These are phyloP conservation scores for Strobilomyces dryophilus DNA, from an alignment of 768 basidiomycete genomes.

Conservation along the genomic window DNA sequence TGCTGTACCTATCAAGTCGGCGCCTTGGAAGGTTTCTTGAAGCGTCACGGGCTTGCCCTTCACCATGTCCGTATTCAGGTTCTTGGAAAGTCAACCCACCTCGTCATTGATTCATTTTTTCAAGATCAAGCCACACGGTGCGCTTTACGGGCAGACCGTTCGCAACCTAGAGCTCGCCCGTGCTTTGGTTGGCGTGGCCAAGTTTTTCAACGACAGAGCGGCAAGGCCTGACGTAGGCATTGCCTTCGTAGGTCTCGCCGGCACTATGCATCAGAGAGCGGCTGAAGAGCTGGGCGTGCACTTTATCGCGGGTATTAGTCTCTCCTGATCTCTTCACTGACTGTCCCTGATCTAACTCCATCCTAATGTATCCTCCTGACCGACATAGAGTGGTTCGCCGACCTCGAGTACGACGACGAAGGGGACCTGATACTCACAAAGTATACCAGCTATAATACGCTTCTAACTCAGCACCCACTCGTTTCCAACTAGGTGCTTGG, in stretches of 20 bases:
- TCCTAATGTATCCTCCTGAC: neutral
- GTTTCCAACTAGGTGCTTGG: neutral
- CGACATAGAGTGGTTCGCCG: conserved; percentile 58
- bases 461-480: neutral
- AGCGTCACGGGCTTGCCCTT: conserved; percentile 44
- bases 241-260: conserved; percentile 60
- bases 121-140: conserved; percentile 60
- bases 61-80: conserved; percentile 45
- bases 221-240: conserved; percentile 27
- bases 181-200: conserved; percentile 49
- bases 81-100: neutral
- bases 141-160: conserved; percentile 57
- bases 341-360: neutral
- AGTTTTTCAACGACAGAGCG: conserved; percentile 40
- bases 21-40: conserved; percentile 58
- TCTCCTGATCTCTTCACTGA: neutral
- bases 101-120: neutral
- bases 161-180: conserved; percentile 52
- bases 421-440: conserved; percentile 60
- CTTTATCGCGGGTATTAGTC: neutral
- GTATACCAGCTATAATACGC: conserved; percentile 26
- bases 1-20: conserved; percentile 67
- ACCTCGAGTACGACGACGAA: conserved; percentile 55
- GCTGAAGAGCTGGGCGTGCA: conserved; percentile 48
- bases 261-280: conserved; percentile 56